Base-by-base conservation (phyloP, 371 early-diverging fungal species). In the Mucor ambiguus region DNA sequence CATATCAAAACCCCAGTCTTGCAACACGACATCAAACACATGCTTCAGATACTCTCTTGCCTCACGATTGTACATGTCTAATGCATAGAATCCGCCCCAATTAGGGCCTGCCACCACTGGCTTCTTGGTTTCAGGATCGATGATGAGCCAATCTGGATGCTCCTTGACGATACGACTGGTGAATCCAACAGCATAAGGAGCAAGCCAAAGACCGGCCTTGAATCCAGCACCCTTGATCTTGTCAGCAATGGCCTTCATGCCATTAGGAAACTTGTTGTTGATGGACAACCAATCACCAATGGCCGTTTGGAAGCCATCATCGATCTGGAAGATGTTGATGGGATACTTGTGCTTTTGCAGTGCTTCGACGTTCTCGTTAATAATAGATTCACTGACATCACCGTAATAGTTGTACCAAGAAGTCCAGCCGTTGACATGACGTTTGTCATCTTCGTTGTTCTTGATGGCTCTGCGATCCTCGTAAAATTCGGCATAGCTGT, bases 371-470 rank as follows among this genome's bases (percentile, higher is more conserved):
- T 87, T 85, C 30, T 83, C 74, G 14, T 79, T 60, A 7, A 85
- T 72, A 41, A 85, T 75, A 1, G 67, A 58, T 54, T 87, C 84
- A 48, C 75, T 84, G 26, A 87, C 84, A 64, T 84, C 83, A 16
- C 82, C 87, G 52, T 87, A 85, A 32, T 85, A 83, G 38, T 77
- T 75, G 33, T 87, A 87, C 87, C 87, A 87, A 1, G 85, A 84
- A 4, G 86, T 87, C 85, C 86, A 87, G 9, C 87, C 87, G 33
- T 78, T 80, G 30, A 83, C 80, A 38, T 85, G 85, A 52, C 64
- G 74, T 9, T 56, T 44, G 1, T 38, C 46, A 37, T 67, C 60
- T 22, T 66, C 70, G 35, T 68, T 68, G 9, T 78, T 81, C 29
- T 67, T 63, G 16, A 79, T 71, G 0, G 69, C 43, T 11, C 80